Conservation (phyloP, 2,329 filamentous ascomycete genomes). For the Fusarium armeniacum region DNA sequence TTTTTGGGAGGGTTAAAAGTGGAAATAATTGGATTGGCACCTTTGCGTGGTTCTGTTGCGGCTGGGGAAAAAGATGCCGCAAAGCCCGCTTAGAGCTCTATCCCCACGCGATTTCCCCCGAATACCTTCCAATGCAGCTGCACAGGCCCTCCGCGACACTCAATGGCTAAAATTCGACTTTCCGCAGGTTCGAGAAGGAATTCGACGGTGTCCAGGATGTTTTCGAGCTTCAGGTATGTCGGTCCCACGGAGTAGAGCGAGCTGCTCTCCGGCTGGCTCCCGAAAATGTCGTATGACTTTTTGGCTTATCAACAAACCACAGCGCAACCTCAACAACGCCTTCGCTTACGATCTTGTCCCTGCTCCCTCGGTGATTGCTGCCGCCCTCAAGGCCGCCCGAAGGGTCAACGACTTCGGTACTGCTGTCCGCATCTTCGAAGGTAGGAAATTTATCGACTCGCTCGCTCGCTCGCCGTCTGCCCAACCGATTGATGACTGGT, state of each 20-base stretch:
- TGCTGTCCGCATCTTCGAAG: conserved; percentile 98
- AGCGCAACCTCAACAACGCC: conserved; percentile 98
- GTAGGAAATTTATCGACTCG: conserved; percentile 66
- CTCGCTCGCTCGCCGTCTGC: conserved; percentile 22
- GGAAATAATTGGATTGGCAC: conserved; percentile 9
- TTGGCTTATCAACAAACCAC: conserved; percentile 49
- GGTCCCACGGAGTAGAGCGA: conserved; percentile 43
- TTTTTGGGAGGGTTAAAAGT: background rate
- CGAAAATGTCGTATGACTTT: conserved; percentile 53
- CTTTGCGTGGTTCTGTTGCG: conserved; percentile 26
- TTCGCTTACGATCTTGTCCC: conserved; percentile 99
- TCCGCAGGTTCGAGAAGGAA: conserved; percentile 95
- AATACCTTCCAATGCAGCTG: conserved; percentile 48
- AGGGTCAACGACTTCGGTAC: conserved; percentile 99
- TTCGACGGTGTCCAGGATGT: conserved; percentile 98
- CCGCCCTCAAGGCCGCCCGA: conserved; percentile 92
- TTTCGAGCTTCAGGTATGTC: conserved; percentile 95
- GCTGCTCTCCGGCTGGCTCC: conserved; percentile 40
- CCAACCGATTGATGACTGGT: conserved; percentile 27
- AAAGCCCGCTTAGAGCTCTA: conserved; percentile 43
- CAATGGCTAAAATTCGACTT: conserved; percentile 51
- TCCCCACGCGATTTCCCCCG: conserved; percentile 49
- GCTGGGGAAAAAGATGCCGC: conserved; percentile 48
- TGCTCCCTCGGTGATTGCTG: conserved; percentile 88
- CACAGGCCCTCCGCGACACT: conserved; percentile 31